Base-by-base conservation (phyloP, 2,329 filamentous ascomycete genomes). In the Aspergillus sp. region DNA sequence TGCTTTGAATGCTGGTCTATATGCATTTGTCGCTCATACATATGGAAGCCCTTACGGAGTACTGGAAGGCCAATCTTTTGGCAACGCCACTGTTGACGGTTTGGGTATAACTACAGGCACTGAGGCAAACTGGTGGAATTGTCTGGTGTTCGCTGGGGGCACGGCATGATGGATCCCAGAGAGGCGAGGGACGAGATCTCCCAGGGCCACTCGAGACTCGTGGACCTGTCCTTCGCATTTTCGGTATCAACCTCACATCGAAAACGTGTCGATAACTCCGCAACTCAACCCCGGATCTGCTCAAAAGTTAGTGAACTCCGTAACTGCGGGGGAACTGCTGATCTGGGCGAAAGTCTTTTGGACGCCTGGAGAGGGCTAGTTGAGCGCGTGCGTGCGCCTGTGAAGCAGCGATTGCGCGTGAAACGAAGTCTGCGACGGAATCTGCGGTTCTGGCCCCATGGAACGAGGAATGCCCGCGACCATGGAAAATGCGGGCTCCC, bases 1-100 rank as follows among this genome's bases (percentile, higher is more conserved):
- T 24, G 63, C 59, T 37, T 23, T 70, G 9, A 58, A 58, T 15
- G 57, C 62, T 1, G 66, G 67, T 1, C 48, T 66, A 5, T 53
- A 58, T 23, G 56, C 58, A 19, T 65, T 59, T 46, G 43, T 31
- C 17, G 52, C 58, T 19, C 63, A 61, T 21, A 61, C 62, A 5
- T 41, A 52, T 8, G 56, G 56, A 33, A 57, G 45, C 21, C 49
- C 59, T 24, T 62, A 17, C 17, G 17, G 17, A 17, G 17, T 17
- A 62, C 45, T 62, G 60, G 51, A 64, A 57, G 3, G 59, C 58
- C 24, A 61, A 15, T 57, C 56, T 37, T 55, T 39, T 24, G 60
- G 56, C 2, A 62, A 61, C 53, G 55, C 56, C n/a, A 54, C 56
- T 2, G 58, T 62, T 14, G 56, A 57, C 39, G 62, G 60, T 14